A percentile compares a stretch with the other conserved stretches of the same genome.
Evolutionary conservation across 345 rosid genomes (phyloP).

Genomic region (Excoecaria cochinchinensis): DNA sequence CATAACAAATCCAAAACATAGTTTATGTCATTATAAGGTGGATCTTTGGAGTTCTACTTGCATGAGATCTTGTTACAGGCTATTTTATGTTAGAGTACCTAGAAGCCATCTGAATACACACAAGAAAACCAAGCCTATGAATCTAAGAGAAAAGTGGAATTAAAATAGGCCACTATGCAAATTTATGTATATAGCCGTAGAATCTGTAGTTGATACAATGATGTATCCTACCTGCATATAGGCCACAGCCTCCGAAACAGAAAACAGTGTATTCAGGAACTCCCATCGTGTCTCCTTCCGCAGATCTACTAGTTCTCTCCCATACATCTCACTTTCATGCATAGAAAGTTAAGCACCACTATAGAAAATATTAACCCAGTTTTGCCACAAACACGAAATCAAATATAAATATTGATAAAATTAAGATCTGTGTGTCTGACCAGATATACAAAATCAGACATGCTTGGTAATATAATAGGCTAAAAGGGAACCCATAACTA

Average conservation of each 20-base stretch:
- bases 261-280: conserved; percentile 87
- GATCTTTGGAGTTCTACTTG: not conserved
- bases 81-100: not conserved
- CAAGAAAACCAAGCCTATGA: not conserved
- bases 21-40: not conserved
- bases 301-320: conserved; percentile 90
- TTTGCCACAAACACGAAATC: conserved; percentile 22
- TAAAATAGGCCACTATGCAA: not conserved
- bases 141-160: not conserved
- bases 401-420: conserved; percentile 9
- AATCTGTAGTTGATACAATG: not conserved
- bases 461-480: not conserved
- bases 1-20: not conserved
- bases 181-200: not conserved
- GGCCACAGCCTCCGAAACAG: conserved; percentile 96
- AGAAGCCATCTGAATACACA: not conserved
- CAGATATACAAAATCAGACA: not conserved
- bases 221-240: conserved; percentile 67
- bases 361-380: conserved; percentile 32
- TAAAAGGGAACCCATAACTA: not conserved
- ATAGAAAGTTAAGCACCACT: conserved; percentile 40
- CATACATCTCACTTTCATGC: conserved; percentile 82
- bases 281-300: conserved; percentile 91
- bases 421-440: not conserved
- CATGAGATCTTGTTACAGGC: not conserved